A percentile compares a stretch with the other conserved stretches of the same genome.
Evolutionary conservation across 2,329 filamentous ascomycete species (phyloP).

Genomic region (Pyrenophora tritici-repentis): DNA sequence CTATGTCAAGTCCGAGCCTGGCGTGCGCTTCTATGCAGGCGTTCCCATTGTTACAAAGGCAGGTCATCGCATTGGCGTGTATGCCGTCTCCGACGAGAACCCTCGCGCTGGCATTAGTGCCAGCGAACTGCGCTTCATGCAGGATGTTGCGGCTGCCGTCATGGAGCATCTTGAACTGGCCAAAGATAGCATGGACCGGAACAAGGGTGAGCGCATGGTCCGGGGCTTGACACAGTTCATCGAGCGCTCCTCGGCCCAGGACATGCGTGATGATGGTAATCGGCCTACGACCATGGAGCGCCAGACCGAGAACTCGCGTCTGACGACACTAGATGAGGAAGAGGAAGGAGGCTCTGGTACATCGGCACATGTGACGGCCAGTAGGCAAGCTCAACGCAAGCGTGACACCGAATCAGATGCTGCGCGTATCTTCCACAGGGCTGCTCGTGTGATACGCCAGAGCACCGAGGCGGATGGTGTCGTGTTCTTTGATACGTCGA

Average conservation of each 20-base stretch:
- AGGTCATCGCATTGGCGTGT: conserved; percentile 40
- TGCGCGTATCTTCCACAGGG: conserved; percentile 42
- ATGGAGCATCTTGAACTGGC: conserved; percentile 42
- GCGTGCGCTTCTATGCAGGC: conserved; percentile 41
- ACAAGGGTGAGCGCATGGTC: conserved; percentile 39
- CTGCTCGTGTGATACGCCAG: conserved; percentile 43
- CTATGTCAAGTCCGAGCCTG: conserved; percentile 35
- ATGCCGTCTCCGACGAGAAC: conserved; percentile 39
- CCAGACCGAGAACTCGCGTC: conserved; percentile 43
- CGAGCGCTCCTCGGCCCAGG: conserved; percentile 35
- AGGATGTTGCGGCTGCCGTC: conserved; percentile 37
- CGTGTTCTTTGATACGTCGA: conserved; percentile 43
- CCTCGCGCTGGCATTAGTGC: conserved; percentile 31
- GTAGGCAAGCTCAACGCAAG: conserved; percentile 28
- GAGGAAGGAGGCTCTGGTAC: conserved; percentile 18
- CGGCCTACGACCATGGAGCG: conserved; percentile 36
- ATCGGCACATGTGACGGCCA: conserved; percentile 7
- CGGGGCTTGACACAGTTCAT: conserved; percentile 43
- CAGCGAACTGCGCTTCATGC: conserved; percentile 36
- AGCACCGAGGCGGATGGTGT: conserved; percentile 42
- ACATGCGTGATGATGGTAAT: conserved; percentile 22
- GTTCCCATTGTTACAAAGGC: conserved; percentile 38
- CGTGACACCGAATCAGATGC: conserved; percentile 29
- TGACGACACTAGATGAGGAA: conserved; percentile 33
- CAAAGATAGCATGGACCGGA: conserved; percentile 33